A percentile compares a stretch with the other conserved stretches of the same genome.
Evolutionary conservation across 116 monocot genomes (phyloP).

Genomic region (Cymodocea nodosa): DNA sequence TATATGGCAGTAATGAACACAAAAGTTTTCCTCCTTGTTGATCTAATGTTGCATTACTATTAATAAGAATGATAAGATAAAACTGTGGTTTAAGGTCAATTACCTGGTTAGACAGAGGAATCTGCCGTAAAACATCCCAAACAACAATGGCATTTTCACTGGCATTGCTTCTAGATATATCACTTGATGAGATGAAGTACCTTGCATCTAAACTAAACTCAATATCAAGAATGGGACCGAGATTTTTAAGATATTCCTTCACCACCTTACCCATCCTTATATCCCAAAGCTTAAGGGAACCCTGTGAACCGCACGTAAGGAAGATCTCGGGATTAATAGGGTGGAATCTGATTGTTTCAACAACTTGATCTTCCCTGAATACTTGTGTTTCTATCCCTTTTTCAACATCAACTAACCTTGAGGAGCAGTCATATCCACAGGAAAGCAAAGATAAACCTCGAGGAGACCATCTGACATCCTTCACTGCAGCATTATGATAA

Average conservation of each 20-base stretch:
- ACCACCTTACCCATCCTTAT: constrained; percentile 36
- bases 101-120: constrained; percentile 89
- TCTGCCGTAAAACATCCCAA: constrained; percentile 69
- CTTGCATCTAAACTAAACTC: constrained; percentile 76
- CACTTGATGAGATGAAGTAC: constrained; percentile 69
- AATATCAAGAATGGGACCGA: constrained; percentile 75
- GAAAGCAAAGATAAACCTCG: constrained; percentile 59
- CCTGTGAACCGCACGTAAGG: constrained; percentile 73
- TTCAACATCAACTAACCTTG: constrained; percentile 68
- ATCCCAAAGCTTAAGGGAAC: constrained; percentile 77
- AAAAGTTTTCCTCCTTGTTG: too few relatives aligned
- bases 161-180: constrained; percentile 57
- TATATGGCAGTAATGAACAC: too few relatives aligned
- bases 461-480: constrained; percentile 75
- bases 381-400: constrained; percentile 48
- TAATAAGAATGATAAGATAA: not conserved
- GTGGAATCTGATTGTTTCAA: constrained; percentile 57
- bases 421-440: constrained; percentile 76
- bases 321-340: constrained; percentile 54
- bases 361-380: constrained; percentile 68
- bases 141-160: constrained; percentile 83
- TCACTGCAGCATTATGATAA: constrained; percentile 65
- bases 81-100: not conserved
- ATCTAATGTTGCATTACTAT: too few relatives aligned
- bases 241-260: constrained; percentile 44